Conservation (phyloP, 768 basidiomycete species). For the Russula olivacea region DNA sequence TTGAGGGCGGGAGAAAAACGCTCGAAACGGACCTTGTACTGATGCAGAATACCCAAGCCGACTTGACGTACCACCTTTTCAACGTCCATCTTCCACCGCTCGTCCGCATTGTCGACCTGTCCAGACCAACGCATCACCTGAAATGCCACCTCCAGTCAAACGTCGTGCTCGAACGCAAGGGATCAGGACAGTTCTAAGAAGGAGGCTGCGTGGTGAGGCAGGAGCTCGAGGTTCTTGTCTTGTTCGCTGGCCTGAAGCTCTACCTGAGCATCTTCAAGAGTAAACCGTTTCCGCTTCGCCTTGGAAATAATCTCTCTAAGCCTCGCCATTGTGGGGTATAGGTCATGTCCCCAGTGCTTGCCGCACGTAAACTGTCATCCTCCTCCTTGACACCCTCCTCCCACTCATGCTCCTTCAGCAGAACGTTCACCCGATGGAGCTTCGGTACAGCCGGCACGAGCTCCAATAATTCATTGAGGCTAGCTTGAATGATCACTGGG, state of each 20-base stretch:
- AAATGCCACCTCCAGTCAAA: conserved; percentile 50
- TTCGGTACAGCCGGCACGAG: conserved; percentile 69
- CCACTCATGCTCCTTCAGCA: conserved; percentile 65
- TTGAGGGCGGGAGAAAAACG: background rate
- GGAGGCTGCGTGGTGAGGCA: too few relatives aligned
- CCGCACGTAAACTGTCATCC: conserved; percentile 30
- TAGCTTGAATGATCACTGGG: conserved; percentile 64
- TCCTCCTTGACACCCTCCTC: conserved; percentile 59
- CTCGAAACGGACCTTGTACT: conserved; percentile 43
- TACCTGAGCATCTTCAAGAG: conserved; percentile 55
- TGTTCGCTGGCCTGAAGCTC: conserved; percentile 78
- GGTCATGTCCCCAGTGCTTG: conserved; percentile 12
- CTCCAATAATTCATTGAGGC: conserved; percentile 80
- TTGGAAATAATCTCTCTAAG: conserved; percentile 15
- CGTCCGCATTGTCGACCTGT: conserved; percentile 33
- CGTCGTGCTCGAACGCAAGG: conserved; percentile 73
- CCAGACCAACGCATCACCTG: conserved; percentile 88
- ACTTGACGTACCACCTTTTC: conserved; percentile 62
- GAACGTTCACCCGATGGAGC: conserved; percentile 53
- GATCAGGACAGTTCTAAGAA: too few relatives aligned
- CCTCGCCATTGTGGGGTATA: background rate
- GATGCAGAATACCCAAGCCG: conserved; percentile 67
- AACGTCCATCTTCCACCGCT: conserved; percentile 63
- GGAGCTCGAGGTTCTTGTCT: too few relatives aligned
- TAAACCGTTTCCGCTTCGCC: conserved; percentile 37